Base-by-base conservation (phyloP, 805 yeast genomes). In the Candida xyloterini region DNA sequence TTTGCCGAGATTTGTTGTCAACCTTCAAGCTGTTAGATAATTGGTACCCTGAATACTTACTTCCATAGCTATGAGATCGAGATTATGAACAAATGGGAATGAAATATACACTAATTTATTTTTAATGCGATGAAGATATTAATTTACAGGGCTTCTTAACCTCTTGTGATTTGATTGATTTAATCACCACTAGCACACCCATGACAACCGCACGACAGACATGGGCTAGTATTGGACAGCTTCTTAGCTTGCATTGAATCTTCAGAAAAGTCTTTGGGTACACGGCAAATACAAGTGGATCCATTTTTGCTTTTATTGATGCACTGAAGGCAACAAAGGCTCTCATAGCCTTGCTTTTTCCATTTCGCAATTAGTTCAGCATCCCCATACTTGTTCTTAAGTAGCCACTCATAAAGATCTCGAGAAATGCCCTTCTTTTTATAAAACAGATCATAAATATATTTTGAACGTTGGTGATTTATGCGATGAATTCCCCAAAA, bases 171-270 rank as follows among this genome's bases (percentile, higher is more conserved):
- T 23, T 4, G n/a, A 23, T 4, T 23, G 9, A 21, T 13, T 36
- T 23, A 85, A 56, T 84, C 93, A 14, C 78, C 71, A 53, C 89
- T 82, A 2, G 91, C 76, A 57, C 96, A 87, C 5, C 95, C 95
- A 44, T 72, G 66, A 53, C 96, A 87, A 0, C 96, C 96, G 67
- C 95, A 87, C 22, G 81, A 84, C 5, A 82, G 71, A 59, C 95
- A 87, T 48, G 80, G 74, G 10, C 74, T 66, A 44, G 44, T 14
- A 26, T 14, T 20, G 11, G 15, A 7, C 8, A 29, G 14, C 15
- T 55, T 30, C 46, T 3, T 53, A 23, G 25, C 7, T 62, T 5
- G 39, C 53, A 25, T 46, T 52, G 11, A 46, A 55, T 2, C 53
- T 60, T 4, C 62, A 48, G 10, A 43, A 32, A 70, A 76, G 1